Evolutionary conservation across 2,329 filamentous ascomycete species (phyloP), one percentile per base, ranked within the genome.

Genomic region (Coniochaeta hoffmannii): DNA sequence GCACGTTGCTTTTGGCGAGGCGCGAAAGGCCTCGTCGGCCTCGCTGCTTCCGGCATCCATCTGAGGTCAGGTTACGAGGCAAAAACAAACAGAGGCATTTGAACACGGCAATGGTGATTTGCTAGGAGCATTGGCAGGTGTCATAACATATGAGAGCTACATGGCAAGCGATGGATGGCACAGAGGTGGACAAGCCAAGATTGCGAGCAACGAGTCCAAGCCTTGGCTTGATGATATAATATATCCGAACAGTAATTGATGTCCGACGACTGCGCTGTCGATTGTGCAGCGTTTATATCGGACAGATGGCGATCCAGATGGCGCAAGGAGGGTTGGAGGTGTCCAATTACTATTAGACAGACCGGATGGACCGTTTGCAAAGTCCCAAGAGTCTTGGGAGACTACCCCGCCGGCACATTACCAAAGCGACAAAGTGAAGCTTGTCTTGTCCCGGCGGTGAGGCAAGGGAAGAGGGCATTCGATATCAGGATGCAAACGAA

Each of bases 351-450:
- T n/a, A n/a, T n/a, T n/a, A n/a, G n/a, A n/a, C n/a, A n/a, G n/a
- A n/a, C 12, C 5, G 12, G 1, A 22, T 11, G 2, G 6, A 11
- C 14, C 14, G 12, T 4, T 15, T 46, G 41, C 22, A 34, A 34
- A 50, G 49, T 50, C 31, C 49, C 49, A 50, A 50, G 49, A 50
- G 15, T 50, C 49, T 50, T 50, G 49, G 49, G 28, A 4, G 8
- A 5, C 24, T 9, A 32, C 49, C 49, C 49, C 49, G 28, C 49
- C 49, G 49, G 49, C 19, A 50, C 41, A 46, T 46, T n/a, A 46
- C 41, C 24, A 12, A 28, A 46, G 22, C 22, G 11, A 24, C 6
- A 32, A 8, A 46, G 41, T 28, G 41, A 46, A 22, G 24, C 17
- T 12, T 28, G 41, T 28, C 41, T 46, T 28, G 22, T 46, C 41